Evolutionary conservation across 441 rosid species (phyloP), one percentile per base, ranked within the genome.

Genomic region (California macrophylla): DNA sequence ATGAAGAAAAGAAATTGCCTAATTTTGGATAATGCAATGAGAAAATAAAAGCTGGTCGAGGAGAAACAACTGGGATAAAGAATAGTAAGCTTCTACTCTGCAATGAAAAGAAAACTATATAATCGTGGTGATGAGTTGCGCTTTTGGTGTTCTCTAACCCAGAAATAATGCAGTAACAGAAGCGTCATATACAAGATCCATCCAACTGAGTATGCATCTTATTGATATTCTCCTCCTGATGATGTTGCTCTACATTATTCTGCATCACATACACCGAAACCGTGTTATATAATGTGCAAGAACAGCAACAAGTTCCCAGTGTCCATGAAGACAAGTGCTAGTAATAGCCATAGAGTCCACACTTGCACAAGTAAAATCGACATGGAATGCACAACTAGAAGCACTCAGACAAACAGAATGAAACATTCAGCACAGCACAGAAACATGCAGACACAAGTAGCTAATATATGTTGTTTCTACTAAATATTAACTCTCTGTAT

Each of bases 221-320:
- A 76, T 58, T 85, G 87, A 15, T 86, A 87, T 74, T 87, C 96
- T 72, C 87, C 82, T 75, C 85, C 93, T 74, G 79, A 76, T 63
- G 84, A 36, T 64, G 74, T 58, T 20, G 76, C 29, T 60, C 83
- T 91, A 18, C 70, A 81, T 32, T 77, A 87, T 58, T 82, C 85
- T 89, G 96, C 89, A 81, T 50, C 74, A 72, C 58, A 79, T 60
- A 30, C 42, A 66, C n/a, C 30, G 58, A 40, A 10, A 23, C 72
- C 29, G 7, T 16, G 15, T 74, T 72, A 74, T 74, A 63, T 50
- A 54, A 64, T 61, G 23, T 54, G 36, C 20, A 38, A 58, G 25
- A 9, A 30, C 20, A 68, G 56, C 58, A 42, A 13, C 52, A 42
- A 42, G 18, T 42, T 42, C n/a, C n/a, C n/a, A n/a, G n/a, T n/a